Conservation (phyloP, 768 basidiomycete species). For the Lactifluus rugatus region DNA sequence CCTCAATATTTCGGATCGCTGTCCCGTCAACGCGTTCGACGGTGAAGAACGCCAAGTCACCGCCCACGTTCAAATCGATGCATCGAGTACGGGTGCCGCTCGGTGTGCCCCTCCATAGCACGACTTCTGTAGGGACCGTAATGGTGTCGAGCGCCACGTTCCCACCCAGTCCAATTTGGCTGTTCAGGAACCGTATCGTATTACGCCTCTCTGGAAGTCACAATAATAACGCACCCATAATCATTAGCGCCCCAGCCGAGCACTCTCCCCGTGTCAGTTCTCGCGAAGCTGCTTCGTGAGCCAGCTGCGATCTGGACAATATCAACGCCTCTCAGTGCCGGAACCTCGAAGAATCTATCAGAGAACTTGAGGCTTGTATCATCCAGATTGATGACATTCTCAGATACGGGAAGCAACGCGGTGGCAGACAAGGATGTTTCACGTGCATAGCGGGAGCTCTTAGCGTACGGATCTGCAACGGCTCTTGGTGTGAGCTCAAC, state of each 20-base stretch:
- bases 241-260: slow-evolving; percentile 89
- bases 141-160: slow-evolving; percentile 56
- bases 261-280: slow-evolving; percentile 60
- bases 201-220: background rate
- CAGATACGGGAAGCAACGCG: slow-evolving; percentile 18
- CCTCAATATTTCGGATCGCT: slow-evolving; percentile 34
- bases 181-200: slow-evolving; percentile 24
- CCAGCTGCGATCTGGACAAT: slow-evolving; percentile 68
- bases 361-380: slow-evolving; percentile 51
- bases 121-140: slow-evolving; percentile 75
- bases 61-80: slow-evolving; percentile 57
- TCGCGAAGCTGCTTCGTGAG: slow-evolving; percentile 58
- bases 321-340: slow-evolving; percentile 52
- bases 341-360: slow-evolving; percentile 66
- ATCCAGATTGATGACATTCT: slow-evolving; percentile 21
- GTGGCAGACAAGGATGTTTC: slow-evolving; percentile 25
- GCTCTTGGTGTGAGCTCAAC: slow-evolving; percentile 52
- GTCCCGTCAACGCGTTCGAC: slow-evolving; percentile 43
- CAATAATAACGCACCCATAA: slow-evolving; percentile 45
- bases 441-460: slow-evolving; percentile 35
- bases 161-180: slow-evolving; percentile 74
- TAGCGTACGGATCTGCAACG: slow-evolving; percentile 40
- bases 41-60: slow-evolving; percentile 68
- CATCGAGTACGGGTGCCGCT: slow-evolving; percentile 48
- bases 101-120: slow-evolving; percentile 52